Percentiles rank a stretch among this genome's conserved stretches.
phyloP scores from a whole-genome alignment of 345 rosid genomes.

The Dimocarpus longan region DNA sequence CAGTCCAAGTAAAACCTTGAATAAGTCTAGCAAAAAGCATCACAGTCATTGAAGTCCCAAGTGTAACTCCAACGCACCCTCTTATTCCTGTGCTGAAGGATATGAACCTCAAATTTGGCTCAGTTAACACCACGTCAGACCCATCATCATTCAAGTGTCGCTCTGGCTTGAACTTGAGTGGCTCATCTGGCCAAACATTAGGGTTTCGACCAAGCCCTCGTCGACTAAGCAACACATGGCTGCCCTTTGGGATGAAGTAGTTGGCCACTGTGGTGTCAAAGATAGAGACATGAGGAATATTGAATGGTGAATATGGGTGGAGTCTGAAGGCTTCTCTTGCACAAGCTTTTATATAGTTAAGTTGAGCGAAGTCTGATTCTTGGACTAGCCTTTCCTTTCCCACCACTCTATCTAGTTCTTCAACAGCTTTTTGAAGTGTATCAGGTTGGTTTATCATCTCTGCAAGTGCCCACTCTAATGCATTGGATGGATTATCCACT shows the following conservation, averaged over 20 bases:
- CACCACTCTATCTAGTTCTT: conserved; percentile 47
- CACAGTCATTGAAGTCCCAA: conserved; percentile 48
- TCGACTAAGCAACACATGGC: conserved; percentile 46
- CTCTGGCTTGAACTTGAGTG: conserved; percentile 48
- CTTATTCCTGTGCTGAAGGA: conserved; percentile 55
- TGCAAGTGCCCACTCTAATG: conserved; percentile 54
- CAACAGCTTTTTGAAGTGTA: conserved; percentile 38
- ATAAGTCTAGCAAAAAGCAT: conserved; percentile 58
- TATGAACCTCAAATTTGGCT: conserved; percentile 37
- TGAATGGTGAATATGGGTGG: conserved; percentile 52
- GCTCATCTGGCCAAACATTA: conserved; percentile 44
- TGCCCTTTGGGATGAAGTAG: conserved; percentile 61
- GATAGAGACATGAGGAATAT: conserved; percentile 43
- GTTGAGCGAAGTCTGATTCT: conserved; percentile 47
- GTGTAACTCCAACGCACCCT: conserved; percentile 36
- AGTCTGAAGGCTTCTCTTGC: conserved; percentile 53
- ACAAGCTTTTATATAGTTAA: conserved; percentile 55
- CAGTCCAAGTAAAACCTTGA: conserved; percentile 49
- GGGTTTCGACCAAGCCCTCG: conserved; percentile 50
- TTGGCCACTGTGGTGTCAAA: conserved; percentile 32
- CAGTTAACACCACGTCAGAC: conserved; percentile 26
- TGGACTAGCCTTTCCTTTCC: conserved; percentile 54
- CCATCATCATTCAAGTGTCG: conserved; percentile 36
- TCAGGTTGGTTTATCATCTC: conserved; percentile 57
- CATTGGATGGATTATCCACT: conserved; percentile 64